Evolutionary conservation across 352 stramenopile genomes (phyloP).

Genomic region (Globisporangium viniferum): DNA sequence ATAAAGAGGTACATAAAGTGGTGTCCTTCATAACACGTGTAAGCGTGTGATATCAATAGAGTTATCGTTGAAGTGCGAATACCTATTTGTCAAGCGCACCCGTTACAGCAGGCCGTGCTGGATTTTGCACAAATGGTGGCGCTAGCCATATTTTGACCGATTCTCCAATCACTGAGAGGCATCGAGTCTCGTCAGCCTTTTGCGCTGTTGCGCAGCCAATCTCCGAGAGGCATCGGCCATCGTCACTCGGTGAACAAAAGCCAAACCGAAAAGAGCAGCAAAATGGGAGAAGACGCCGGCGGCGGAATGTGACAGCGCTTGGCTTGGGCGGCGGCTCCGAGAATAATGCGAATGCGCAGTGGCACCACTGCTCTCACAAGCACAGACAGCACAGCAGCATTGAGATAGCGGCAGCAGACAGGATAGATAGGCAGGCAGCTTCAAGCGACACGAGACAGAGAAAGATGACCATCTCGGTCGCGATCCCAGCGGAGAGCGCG

Average conservation of each 20-base stretch:
- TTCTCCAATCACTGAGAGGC: too few species aligned
- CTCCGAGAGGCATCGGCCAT: neutral
- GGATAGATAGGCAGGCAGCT: neutral
- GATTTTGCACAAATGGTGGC: neutral
- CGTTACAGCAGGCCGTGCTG: neutral
- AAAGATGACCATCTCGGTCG: constrained; percentile 11
- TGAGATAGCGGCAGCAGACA: neutral
- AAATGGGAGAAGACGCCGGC: neutral
- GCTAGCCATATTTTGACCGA: neutral
- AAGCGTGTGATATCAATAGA: neutral
- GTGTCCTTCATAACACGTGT: neutral
- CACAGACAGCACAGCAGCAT: neutral
- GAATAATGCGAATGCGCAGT: neutral
- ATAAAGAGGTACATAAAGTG: neutral
- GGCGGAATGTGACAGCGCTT: too few species aligned
- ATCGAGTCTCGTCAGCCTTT: neutral
- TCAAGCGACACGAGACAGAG: neutral
- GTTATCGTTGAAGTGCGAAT: neutral
- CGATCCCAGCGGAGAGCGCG: constrained; percentile 12
- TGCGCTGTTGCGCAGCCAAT: neutral
- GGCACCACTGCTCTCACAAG: neutral
- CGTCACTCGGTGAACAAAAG: neutral
- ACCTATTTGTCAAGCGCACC: neutral
- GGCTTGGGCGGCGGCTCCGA: too few species aligned
- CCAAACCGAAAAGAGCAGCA: neutral